Conservation (phyloP, 78 protist genomes). For the Guillardia theta region DNA sequence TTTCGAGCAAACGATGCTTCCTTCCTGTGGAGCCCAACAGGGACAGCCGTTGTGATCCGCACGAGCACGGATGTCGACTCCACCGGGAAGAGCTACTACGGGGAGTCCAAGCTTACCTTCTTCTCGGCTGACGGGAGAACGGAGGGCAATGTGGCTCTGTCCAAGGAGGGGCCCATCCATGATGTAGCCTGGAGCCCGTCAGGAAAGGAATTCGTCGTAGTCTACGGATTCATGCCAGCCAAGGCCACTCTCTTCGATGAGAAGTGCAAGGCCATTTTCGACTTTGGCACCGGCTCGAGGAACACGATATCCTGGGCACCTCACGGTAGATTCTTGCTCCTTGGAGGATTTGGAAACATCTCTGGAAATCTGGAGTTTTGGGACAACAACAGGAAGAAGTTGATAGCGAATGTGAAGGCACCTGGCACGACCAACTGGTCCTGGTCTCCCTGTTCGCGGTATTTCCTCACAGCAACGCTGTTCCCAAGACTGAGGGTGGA, state of each 20-base stretch:
- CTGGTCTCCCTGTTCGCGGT: conserved; percentile 61
- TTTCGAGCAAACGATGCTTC: neutral
- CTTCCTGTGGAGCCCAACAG: conserved; percentile 19
- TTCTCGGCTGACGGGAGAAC: neutral
- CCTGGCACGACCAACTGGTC: neutral
- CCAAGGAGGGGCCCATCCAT: conserved; percentile 64
- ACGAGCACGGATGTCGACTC: conserved; percentile 59
- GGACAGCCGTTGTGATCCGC: conserved; percentile 35
- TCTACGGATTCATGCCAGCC: conserved; percentile 69
- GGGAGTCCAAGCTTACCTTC: conserved; percentile 52
- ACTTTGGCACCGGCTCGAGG: conserved; percentile 65
- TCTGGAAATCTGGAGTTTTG: conserved; percentile 57
- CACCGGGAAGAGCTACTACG: conserved; percentile 60
- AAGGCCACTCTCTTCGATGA: conserved; percentile 46
- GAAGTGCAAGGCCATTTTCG: conserved; percentile 52
- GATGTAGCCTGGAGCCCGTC: conserved; percentile 64
- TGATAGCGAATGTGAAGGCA: neutral
- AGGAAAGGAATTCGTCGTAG: conserved; percentile 43
- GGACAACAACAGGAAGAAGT: conserved; percentile 21
- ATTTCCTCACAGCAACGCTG: conserved; percentile 52
- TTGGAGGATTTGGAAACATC: conserved; percentile 72
- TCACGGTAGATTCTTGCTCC: conserved; percentile 33
- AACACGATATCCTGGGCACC: conserved; percentile 64
- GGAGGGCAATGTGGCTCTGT: conserved; percentile 35
- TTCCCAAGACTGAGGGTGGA: conserved; percentile 73